A percentile compares a stretch with the other conserved stretches of the same genome.
Conservation (phyloP, 2,329 filamentous ascomycete species). For the Neofusicoccum umdonicola region DNA sequence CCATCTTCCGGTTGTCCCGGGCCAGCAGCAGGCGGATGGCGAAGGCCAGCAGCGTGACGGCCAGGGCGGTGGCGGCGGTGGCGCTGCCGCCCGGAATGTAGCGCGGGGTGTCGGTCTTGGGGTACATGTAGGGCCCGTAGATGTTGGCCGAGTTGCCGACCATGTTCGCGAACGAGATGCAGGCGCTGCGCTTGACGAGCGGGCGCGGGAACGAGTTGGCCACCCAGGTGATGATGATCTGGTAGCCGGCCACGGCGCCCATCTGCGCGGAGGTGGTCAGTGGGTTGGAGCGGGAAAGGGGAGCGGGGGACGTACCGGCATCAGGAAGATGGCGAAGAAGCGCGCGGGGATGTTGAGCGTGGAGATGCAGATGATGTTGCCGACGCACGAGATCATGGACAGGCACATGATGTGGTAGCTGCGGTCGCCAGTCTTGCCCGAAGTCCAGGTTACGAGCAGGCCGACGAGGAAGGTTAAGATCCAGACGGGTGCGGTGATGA, state of each 20-base stretch:
- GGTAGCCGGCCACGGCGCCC: constrained; percentile 28
- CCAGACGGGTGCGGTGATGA: constrained; percentile 60
- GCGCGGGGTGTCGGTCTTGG: constrained; percentile 31
- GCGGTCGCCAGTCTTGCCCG: constrained; percentile 55
- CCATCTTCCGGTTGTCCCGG: constrained; percentile 35
- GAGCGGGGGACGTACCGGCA: constrained; percentile 48
- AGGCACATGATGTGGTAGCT: constrained; percentile 56
- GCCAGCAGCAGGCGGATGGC: constrained; percentile 33
- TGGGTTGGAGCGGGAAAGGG: not conserved
- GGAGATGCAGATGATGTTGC: constrained; percentile 56
- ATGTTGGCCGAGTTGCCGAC: constrained; percentile 36
- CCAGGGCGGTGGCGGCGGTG: constrained; percentile 34
- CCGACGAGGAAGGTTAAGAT: constrained; percentile 55
- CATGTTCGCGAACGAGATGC: constrained; percentile 33
- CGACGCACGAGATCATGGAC: constrained; percentile 52
- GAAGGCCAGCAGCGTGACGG: constrained; percentile 36
- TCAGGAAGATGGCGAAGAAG: constrained; percentile 63
- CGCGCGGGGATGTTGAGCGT: constrained; percentile 52
- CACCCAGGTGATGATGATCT: constrained; percentile 34
- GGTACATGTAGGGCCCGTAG: constrained; percentile 37
- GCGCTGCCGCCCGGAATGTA: constrained; percentile 39
- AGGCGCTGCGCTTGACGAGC: constrained; percentile 32
- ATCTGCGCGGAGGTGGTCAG: not conserved
- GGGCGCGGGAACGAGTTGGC: constrained; percentile 34
- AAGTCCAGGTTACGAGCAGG: constrained; percentile 55